These are phyloP conservation scores for Dendrobium chrysotoxum DNA, from an alignment of 106 monocot genomes.

Conservation along the genomic window DNA sequence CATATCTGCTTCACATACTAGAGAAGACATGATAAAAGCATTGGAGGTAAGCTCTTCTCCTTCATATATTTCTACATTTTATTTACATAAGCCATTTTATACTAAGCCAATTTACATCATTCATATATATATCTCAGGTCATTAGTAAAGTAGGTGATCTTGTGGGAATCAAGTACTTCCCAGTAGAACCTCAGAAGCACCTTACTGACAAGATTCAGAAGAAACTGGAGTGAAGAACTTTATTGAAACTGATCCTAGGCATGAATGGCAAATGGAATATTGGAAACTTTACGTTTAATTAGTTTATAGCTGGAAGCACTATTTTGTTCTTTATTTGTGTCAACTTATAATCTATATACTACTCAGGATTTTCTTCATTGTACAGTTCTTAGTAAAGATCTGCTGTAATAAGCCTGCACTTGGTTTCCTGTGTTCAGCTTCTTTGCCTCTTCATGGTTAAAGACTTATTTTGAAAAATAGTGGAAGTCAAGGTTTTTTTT, in stretches of 20 bases:
- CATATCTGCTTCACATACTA: slow-evolving; percentile 75
- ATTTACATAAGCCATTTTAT: background rate
- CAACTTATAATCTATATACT: background rate
- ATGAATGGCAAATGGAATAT: too few species aligned
- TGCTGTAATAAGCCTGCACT: background rate
- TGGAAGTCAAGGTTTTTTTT: too few species aligned
- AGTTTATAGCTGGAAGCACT: background rate
- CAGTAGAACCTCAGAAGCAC: slow-evolving; percentile 50
- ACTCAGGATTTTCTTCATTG: background rate
- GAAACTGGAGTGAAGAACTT: slow-evolving; percentile 29
- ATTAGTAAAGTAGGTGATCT: slow-evolving; percentile 91
- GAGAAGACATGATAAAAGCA: slow-evolving; percentile 59
- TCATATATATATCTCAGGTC: slow-evolving; percentile 31
- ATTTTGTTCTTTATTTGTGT: background rate
- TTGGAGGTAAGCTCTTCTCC: slow-evolving; percentile 39
- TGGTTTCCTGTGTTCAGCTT: background rate
- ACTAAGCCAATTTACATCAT: background rate
- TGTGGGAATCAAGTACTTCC: slow-evolving; percentile 95
- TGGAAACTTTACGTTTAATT: background rate
- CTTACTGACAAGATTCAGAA: slow-evolving; percentile 19
- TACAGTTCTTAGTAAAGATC: background rate
- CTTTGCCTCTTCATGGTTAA: too few species aligned
- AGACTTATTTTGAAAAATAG: background rate
- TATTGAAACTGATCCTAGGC: background rate
- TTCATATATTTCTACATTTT: background rate